phyloP scores from a whole-genome alignment of 345 rosid genomes.

The Aquilaria yunnanensis region DNA sequence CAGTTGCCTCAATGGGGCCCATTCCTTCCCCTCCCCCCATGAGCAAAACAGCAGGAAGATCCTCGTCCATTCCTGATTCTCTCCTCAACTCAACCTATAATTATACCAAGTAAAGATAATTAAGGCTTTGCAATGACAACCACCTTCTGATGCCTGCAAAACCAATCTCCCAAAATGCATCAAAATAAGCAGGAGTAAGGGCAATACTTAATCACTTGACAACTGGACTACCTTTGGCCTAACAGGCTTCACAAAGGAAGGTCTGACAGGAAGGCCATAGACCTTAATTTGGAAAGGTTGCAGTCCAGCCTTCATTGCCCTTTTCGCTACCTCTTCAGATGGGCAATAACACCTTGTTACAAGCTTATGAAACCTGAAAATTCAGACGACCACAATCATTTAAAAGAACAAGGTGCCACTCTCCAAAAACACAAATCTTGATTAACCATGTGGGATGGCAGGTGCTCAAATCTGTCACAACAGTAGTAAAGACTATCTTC shows the following conservation, averaged over 20 bases:
- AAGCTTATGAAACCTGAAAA: slow-evolving; percentile 95
- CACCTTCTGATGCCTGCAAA: background rate
- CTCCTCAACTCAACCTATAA: slow-evolving; percentile 65
- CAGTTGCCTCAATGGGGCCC: slow-evolving; percentile 99
- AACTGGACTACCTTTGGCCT: slow-evolving; percentile 63
- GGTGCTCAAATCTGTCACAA: slow-evolving; percentile 91
- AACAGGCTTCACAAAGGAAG: slow-evolving; percentile 93
- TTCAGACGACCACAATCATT: slow-evolving; percentile 12
- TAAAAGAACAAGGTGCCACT: slow-evolving; percentile 1
- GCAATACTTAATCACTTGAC: slow-evolving; percentile 1
- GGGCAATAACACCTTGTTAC: slow-evolving; percentile 99
- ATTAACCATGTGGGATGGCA: slow-evolving; percentile 98
- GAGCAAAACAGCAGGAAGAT: slow-evolving; percentile 89
- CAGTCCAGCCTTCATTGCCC: slow-evolving; percentile 91
- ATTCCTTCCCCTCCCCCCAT: slow-evolving; percentile 99
- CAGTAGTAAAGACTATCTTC: slow-evolving; percentile 92
- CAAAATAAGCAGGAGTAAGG: background rate
- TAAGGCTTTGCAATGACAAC: background rate
- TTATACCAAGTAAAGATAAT: slow-evolving; percentile 1
- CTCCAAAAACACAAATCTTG: background rate
- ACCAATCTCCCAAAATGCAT: background rate
- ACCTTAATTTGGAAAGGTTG: slow-evolving; percentile 80
- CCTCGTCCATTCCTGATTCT: slow-evolving; percentile 85
- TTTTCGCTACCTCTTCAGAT: slow-evolving; percentile 76
- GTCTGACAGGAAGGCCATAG: slow-evolving; percentile 96